Percentiles rank a stretch among this genome's conserved stretches.
Conservation (phyloP, 2,329 filamentous ascomycete genomes). For the Delphinella strobiligena region DNA sequence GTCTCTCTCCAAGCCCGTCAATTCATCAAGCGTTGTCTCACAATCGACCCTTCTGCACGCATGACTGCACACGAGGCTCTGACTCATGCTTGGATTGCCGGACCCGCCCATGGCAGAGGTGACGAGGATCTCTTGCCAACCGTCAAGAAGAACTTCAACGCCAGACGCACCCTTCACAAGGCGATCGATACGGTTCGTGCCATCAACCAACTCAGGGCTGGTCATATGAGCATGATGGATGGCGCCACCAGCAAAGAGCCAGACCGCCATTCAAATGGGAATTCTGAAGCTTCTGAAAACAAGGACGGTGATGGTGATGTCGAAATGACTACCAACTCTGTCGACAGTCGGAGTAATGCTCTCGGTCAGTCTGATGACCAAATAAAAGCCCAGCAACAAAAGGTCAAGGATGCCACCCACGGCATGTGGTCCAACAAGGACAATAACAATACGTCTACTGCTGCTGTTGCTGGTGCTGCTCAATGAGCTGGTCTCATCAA, state of each 20-base stretch:
- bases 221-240: slow-evolving; percentile 47
- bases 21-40: slow-evolving; percentile 86
- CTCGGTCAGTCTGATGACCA: too few relatives aligned
- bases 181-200: slow-evolving; percentile 57
- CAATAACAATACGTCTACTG: too few relatives aligned
- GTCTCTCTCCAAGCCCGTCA: slow-evolving; percentile 75
- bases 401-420: too few relatives aligned
- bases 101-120: slow-evolving; percentile 36
- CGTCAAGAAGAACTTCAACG: slow-evolving; percentile 61
- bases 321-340: too few relatives aligned
- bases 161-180: slow-evolving; percentile 51
- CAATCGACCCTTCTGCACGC: slow-evolving; percentile 72
- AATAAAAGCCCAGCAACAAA: too few relatives aligned
- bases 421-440: too few relatives aligned
- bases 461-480: too few relatives aligned
- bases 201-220: slow-evolving; percentile 54
- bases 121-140: slow-evolving; percentile 48
- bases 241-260: slow-evolving; percentile 47
- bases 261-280: slow-evolving; percentile 14
- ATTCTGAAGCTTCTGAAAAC: background rate
- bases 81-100: slow-evolving; percentile 52
- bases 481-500: too few relatives aligned
- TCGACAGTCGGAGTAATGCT: too few relatives aligned
- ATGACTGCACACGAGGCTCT: slow-evolving; percentile 80
- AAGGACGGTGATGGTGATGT: slow-evolving; percentile 16